These are phyloP conservation scores for Inosperma sp. DNA, from an alignment of 768 basidiomycete species.

Conservation along the genomic window DNA sequence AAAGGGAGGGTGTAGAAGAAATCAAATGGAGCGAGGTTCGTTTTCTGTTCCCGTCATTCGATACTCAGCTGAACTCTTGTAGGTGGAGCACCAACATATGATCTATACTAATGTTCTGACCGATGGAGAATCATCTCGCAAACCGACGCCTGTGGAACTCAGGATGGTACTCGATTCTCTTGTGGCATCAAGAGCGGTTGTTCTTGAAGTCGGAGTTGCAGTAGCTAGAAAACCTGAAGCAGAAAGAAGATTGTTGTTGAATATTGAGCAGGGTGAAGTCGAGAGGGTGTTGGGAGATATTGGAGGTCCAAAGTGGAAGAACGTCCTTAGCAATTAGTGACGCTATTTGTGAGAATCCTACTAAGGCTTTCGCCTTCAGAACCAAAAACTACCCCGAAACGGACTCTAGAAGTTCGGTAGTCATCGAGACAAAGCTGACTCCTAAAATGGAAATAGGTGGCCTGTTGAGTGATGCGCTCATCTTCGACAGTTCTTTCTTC, in stretches of 20 bases:
- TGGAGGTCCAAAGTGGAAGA: conserved; percentile 68
- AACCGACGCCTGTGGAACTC: conserved; percentile 45
- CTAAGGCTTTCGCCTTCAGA: too few relatives aligned
- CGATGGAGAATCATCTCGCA: conserved; percentile 44
- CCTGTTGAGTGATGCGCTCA: too few relatives aligned
- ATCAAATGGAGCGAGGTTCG: conserved; percentile 77
- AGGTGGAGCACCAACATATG: conserved; percentile 76
- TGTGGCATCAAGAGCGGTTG: conserved; percentile 69
- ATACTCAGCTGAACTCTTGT: not conserved
- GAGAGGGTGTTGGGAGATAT: conserved; percentile 81
- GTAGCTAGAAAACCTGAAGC: conserved; percentile 51
- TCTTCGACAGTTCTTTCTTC: too few relatives aligned
- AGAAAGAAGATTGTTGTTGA: conserved; percentile 74
- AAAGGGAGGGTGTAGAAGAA: conserved; percentile 81
- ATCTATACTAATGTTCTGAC: conserved; percentile 63
- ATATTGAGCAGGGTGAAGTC: conserved; percentile 78
- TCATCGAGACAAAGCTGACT: too few relatives aligned
- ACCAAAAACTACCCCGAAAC: too few relatives aligned
- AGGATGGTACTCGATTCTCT: conserved; percentile 68
- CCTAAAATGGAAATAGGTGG: too few relatives aligned
- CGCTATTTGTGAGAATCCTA: too few relatives aligned
- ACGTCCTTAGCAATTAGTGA: conserved; percentile 33
- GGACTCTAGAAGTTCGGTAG: too few relatives aligned
- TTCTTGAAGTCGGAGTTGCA: conserved; percentile 60
- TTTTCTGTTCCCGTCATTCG: not conserved